Percentiles rank a stretch among this genome's conserved stretches.
Conservation (phyloP, 495 filamentous ascomycete species). For the Articulospora tetracladia region DNA sequence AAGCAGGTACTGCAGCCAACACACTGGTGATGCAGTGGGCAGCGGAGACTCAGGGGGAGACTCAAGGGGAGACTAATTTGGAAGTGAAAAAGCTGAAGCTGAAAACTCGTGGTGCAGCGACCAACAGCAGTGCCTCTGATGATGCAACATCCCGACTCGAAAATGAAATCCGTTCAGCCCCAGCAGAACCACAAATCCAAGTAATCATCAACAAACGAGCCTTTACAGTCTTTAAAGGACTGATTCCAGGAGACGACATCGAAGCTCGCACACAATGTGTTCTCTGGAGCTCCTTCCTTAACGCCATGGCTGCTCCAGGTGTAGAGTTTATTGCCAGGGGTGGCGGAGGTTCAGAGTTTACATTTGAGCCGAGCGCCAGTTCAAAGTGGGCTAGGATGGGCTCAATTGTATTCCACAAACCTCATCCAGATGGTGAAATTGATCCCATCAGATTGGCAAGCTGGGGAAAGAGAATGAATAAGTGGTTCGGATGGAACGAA, state of each 20-base stretch:
- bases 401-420: constrained; percentile 4
- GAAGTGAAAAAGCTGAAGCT: neutral
- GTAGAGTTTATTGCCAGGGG: neutral
- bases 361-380: constrained; percentile 1
- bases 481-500: constrained; percentile 3
- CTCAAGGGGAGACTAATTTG: too few species aligned
- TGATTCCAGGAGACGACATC: neutral
- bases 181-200: neutral
- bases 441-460: neutral
- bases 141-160: too few species aligned
- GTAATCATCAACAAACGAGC: neutral
- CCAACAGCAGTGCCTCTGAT: too few species aligned
- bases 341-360: neutral
- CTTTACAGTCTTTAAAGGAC: neutral
- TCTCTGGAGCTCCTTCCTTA: neutral
- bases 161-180: neutral
- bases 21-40: too few species aligned
- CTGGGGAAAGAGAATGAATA: constrained; percentile 4
- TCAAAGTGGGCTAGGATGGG: constrained; percentile 2
- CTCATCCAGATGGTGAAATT: neutral
- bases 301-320: neutral
- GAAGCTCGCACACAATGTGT: neutral
- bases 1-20: too few species aligned
- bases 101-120: neutral
- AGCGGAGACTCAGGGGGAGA: too few species aligned